These are phyloP conservation scores for Monosporascus sp. DNA, from an alignment of 2,329 filamentous ascomycete species.

Conservation along the genomic window DNA sequence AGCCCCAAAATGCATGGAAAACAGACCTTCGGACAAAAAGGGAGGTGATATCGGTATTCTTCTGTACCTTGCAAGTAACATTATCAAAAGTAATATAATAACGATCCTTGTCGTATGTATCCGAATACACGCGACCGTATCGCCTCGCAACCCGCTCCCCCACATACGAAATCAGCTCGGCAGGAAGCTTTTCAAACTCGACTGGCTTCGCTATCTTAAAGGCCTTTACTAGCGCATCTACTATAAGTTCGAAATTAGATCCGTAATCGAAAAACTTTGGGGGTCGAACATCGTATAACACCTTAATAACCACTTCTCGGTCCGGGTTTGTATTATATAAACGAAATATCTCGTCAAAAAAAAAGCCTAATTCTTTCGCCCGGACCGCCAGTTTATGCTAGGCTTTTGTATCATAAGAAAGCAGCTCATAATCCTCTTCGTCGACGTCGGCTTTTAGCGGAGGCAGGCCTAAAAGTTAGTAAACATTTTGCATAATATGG, in stretches of 20 bases:
- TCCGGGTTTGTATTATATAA: constrained; percentile 1
- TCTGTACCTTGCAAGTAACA: neutral
- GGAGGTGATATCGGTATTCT: neutral
- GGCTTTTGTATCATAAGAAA: too few species aligned
- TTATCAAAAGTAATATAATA: neutral
- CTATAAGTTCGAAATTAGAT: neutral
- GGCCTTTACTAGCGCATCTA: too few species aligned
- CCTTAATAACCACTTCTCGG: neutral
- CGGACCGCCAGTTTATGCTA: too few species aligned
- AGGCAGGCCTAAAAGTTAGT: too few species aligned
- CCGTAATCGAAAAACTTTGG: neutral
- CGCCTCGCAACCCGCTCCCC: neutral
- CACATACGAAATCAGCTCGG: neutral
- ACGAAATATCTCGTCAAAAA: neutral
- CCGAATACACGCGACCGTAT: neutral
- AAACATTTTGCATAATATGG: too few species aligned
- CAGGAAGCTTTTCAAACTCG: too few species aligned
- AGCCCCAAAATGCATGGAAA: neutral
- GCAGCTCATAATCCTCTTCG: too few species aligned
- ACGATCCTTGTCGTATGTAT: neutral
- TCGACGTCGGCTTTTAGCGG: too few species aligned
- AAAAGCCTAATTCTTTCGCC: neutral
- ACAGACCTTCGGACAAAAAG: neutral
- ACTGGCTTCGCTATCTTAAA: too few species aligned
- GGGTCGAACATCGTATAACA: neutral